Evolutionary conservation across 805 yeast species (phyloP), one percentile per base, ranked within the genome.

Genomic region (Candida anglica): DNA sequence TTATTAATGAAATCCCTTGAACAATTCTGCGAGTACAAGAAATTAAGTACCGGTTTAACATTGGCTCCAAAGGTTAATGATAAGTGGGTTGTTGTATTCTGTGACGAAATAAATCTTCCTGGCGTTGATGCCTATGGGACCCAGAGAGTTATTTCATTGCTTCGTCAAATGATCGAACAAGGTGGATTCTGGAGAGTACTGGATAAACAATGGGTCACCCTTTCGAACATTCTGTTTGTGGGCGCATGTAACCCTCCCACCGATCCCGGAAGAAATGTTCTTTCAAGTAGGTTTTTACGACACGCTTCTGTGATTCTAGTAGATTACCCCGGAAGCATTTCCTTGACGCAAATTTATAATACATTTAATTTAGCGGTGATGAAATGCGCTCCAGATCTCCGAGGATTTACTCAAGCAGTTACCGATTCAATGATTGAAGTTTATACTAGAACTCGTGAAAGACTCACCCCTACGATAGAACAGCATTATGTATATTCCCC

Each of bases 191-290:
- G 95, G 93, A 68, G 76, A 32, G 56, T 69, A 0, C 47, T 57
- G 8, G 76, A 75, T 19, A 65, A 69, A 30, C 67, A 68, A 17
- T 91, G 96, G 95, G 77, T 89, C 1, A 42, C 62, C 0, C 39
- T 87, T 6, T 62, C 69, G 13, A 70, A 79, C 29, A 66, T 91
- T 18, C 94, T 84, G 48, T 70, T 91, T 59, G 93, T 88, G n/a
- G 97, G 94, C 6, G 97, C 98, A 0, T 91, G 98, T 54, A 91
- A 91, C 49, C 93, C 96, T 1, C 81, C 96, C 0, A 69, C 79
- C 0, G 94, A 85, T 55, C 75, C 78, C 3, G 96, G 96, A 0
- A 69, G 98, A 40, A 62, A 71, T 8, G 52, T 51, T 3, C 50
- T 91, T 15, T 63, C 78, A 1, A 49, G 63, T 7, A 60, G 96